Conservation (phyloP, 2,329 filamentous ascomycete genomes). For the Lachnellula willkommii region DNA sequence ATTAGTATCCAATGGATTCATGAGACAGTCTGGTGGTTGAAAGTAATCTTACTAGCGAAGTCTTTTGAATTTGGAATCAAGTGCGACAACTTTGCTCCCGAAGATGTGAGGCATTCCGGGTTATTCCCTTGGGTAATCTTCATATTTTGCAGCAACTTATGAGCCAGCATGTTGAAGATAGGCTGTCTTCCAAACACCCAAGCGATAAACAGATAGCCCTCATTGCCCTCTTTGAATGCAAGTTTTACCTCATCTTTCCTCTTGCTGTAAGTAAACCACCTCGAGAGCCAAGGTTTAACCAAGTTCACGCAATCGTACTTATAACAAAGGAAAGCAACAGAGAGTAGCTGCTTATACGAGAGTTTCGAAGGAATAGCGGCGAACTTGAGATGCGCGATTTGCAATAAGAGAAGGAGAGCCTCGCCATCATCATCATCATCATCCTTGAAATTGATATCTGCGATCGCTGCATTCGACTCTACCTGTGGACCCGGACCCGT, state of each 20-base stretch:
- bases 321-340: slow-evolving; percentile 9
- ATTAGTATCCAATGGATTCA: too few species aligned
- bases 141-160: too few species aligned
- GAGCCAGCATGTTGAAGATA: neutral
- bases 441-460: slow-evolving; percentile 7
- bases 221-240: neutral
- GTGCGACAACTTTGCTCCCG: too few species aligned
- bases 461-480: neutral
- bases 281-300: slow-evolving; percentile 3
- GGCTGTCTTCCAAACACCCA: slow-evolving; percentile 9
- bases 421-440: slow-evolving; percentile 5
- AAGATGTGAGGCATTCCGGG: too few species aligned
- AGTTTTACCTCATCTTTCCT: too few species aligned
- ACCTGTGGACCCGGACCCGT: neutral
- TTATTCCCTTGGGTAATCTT: too few species aligned
- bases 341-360: neutral
- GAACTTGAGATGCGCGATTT: slow-evolving; percentile 12
- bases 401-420: slow-evolving; percentile 7
- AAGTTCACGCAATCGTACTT: slow-evolving; percentile 10
- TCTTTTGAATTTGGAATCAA: too few species aligned
- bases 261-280: neutral
- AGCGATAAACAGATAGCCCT: slow-evolving; percentile 7
- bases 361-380: neutral
- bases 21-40: too few species aligned
- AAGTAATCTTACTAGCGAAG: too few species aligned